Percentiles rank a stretch among this genome's conserved stretches.
These are phyloP conservation scores for Hymenoscyphus albidus DNA, from an alignment of 2,329 filamentous ascomycete species.

Conservation along the genomic window DNA sequence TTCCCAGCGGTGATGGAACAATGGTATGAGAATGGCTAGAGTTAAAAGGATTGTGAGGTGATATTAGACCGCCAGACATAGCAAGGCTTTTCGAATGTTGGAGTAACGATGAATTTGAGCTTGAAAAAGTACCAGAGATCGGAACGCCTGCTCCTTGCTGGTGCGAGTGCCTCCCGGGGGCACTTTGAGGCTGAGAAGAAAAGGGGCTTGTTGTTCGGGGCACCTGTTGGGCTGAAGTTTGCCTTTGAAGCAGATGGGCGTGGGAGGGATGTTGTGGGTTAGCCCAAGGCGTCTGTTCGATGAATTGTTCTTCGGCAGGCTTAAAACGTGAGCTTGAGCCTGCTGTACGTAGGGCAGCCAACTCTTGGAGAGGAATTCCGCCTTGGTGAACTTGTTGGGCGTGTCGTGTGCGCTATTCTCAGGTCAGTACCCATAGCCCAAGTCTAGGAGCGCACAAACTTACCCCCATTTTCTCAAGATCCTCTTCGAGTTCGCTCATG, in stretches of 20 bases:
- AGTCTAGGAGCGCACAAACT: conserved; percentile 38
- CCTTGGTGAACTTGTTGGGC: conserved; percentile 22
- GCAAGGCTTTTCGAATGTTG: conserved; percentile 29
- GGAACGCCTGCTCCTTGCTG: conserved; percentile 33
- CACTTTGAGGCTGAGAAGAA: conserved; percentile 29
- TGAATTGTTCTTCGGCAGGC: conserved; percentile 77
- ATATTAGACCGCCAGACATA: conserved; percentile 28
- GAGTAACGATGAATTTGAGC: conserved; percentile 21
- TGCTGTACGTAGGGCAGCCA: conserved; percentile 33
- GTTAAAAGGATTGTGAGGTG: conserved; percentile 34
- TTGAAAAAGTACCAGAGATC: conserved; percentile 35
- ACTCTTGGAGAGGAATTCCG: conserved; percentile 32
- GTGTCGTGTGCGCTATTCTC: conserved; percentile 30
- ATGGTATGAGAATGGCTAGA: conserved; percentile 30
- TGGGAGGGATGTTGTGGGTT: conserved; percentile 79
- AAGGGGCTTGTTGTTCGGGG: conserved; percentile 37
- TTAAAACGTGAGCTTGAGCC: conserved; percentile 38
- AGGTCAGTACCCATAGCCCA: conserved; percentile 18
- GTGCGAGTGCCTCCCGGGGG: conserved; percentile 39
- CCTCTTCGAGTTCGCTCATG: conserved; percentile 72
- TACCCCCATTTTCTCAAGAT: conserved; percentile 86
- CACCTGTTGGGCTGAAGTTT: conserved; percentile 39
- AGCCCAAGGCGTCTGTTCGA: conserved; percentile 88
- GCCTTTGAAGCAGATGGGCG: conserved; percentile 40
- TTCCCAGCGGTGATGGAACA: conserved; percentile 33